Percentiles rank a stretch among this genome's conserved stretches.
Evolutionary conservation across 306 rosid genomes (phyloP).

Genomic region (Cajanus cajan): DNA sequence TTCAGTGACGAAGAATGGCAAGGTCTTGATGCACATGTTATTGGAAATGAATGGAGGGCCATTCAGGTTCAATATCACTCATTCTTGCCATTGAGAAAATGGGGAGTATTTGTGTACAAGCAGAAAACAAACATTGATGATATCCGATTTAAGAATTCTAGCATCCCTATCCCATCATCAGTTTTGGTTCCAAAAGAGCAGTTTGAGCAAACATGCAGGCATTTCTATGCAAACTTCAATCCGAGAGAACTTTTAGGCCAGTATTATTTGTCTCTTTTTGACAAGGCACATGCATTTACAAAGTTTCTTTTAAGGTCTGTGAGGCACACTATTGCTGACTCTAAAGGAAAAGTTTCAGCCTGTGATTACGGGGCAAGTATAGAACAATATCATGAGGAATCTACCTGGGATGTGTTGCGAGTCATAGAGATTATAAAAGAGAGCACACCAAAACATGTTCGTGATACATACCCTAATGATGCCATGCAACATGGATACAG

Average conservation of each 20-base stretch:
- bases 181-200: neutral
- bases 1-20: neutral
- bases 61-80: neutral
- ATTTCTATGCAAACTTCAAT: too few relatives aligned
- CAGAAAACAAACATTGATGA: neutral
- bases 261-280: neutral
- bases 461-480: neutral
- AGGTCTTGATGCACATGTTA: neutral
- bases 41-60: neutral
- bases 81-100: neutral
- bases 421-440: neutral
- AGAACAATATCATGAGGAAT: neutral
- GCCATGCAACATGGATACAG: neutral
- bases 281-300: neutral
- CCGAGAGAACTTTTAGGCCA: neutral
- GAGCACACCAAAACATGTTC: neutral
- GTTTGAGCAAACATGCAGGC: neutral
- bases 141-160: neutral
- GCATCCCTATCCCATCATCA: neutral
- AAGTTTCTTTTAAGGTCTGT: neutral
- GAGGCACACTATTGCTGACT: neutral
- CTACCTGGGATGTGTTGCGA: neutral
- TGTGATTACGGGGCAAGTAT: conserved; percentile 1
- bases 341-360: neutral
- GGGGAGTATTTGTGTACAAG: neutral